Evolutionary conservation across 1,284 basidiomycete species (phyloP).

Genomic region (Coniferiporia weirii): DNA sequence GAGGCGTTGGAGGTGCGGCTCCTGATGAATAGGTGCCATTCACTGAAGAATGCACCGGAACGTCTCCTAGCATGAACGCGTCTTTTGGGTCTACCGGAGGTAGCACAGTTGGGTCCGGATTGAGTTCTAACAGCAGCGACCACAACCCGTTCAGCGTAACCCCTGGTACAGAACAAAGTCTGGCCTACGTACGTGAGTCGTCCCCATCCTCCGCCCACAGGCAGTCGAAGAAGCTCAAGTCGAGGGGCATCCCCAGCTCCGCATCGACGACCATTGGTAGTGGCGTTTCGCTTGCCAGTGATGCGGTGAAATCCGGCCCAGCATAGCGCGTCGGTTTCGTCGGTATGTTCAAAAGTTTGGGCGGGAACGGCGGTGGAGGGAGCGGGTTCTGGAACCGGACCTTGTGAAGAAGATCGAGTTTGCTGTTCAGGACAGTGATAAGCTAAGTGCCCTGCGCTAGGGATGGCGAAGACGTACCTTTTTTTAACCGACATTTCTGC

Average conservation of each 20-base stretch:
- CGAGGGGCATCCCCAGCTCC: conserved; percentile 91
- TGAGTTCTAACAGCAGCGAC: conserved; percentile 44
- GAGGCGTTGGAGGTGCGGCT: conserved; percentile 43
- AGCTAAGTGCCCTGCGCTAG: not conserved
- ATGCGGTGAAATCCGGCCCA: conserved; percentile 75
- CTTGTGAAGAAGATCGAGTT: conserved; percentile 84
- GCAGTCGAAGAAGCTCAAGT: conserved; percentile 76
- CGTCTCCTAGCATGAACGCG: conserved; percentile 59
- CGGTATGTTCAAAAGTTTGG: conserved; percentile 84
- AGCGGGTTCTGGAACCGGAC: conserved; percentile 92
- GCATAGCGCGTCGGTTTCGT: conserved; percentile 85
- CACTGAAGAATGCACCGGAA: conserved; percentile 36
- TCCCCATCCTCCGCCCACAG: conserved; percentile 76
- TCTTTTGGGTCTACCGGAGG: conserved; percentile 71
- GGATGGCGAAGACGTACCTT: conserved; percentile 1
- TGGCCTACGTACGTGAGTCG: conserved; percentile 50
- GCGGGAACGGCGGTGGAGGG: conserved; percentile 90
- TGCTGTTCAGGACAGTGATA: conserved; percentile 33
- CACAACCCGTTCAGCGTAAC: conserved; percentile 15
- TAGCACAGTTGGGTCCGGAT: conserved; percentile 56
- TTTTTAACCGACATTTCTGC: conserved; percentile 16
- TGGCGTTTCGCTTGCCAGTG: conserved; percentile 73
- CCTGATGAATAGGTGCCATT: conserved; percentile 36
- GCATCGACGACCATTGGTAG: conserved; percentile 92
- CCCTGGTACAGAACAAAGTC: not conserved